Base-by-base conservation (phyloP, 208 protist species). In the Leishmania mexicana region DNA sequence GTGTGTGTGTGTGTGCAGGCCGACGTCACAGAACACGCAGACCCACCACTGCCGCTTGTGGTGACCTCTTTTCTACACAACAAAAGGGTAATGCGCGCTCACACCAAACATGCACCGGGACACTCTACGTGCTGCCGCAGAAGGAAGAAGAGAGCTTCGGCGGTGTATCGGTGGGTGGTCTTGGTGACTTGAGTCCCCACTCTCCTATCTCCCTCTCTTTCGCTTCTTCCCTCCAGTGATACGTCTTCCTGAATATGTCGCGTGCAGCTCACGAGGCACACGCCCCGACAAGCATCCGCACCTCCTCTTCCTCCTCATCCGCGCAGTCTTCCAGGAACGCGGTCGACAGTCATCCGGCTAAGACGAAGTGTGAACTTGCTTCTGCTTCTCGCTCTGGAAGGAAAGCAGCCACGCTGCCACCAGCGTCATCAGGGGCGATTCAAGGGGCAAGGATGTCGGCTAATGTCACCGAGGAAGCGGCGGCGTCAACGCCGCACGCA, bases 171-270 rank as follows among this genome's bases (percentile, higher is more conserved):
- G 58, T 31, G 28, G 8, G 31, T 72, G 17, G 31, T 72, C 11
- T 74, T 51, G 19, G 38, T 40, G 24, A 42, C 67, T 47, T 31
- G 17, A 35, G 19, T 42, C 67, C 40, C 17, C 17, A 3, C 35
- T 47, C 53, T 70, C 47, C 47, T 74, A 38, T 79, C 73, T 73
- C 42, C 42, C 70, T 31, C 53, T 47, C 53, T 76, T 40, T 64
- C 51, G 11, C 62, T 70, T 19, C 53, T 76, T 53, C 19, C 21
- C 54, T 73, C 42, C 58, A 71, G n/a, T 51, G 24, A 31, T 51
- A 70, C 21, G 3, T 57, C 40, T 24, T 24, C 35, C 38, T 40
- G 45, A 54, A 11, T 35, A 80, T 79, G 42, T 58, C 24, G 35
- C 60, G 28, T 35, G 45, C 65, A 49, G 53, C 35, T 35, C 28